Base-by-base conservation (phyloP, 768 basidiomycete genomes). In the Dacryopinax spathularia region DNA sequence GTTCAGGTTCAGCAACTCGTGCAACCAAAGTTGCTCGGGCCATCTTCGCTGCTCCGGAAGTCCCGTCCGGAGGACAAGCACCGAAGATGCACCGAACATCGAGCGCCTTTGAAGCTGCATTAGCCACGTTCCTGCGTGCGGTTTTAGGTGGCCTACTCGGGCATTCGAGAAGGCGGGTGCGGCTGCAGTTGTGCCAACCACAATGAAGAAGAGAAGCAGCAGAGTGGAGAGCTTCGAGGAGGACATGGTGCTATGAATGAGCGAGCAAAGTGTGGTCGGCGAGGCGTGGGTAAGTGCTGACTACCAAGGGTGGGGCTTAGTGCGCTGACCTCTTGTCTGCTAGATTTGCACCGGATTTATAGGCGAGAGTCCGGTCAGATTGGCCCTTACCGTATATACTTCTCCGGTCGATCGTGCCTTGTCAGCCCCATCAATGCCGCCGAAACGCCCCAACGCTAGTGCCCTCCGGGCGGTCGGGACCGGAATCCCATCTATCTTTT, bases 401-500 rank as follows among this genome's bases (percentile, higher is more conserved):
- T 29, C 9, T 31, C 3, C 48, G 31, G 25, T 22, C 25, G 48
- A 2, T 5, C 25, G 29, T 56, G 48, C 48, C 29, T 6, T 22
- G 18, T 56, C 13, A 56, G n/a, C 10, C 5, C 48, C 48, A 15
- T 31, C 22, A 56, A 56, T 56, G 48, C 20, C 48, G 20, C 48
- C 48, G 48, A 56, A 7, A 27, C 15, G 48, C 29, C 18, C 48
- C 48, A 56, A 22, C 48, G 2, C 48, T 15, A 9, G 5, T 18
- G 13, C 15, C 48, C 5, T 56, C 25, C 48, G 13, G 25, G 13
- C 48, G 18, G 12, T 29, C 48, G 48, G 48, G 6, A 25, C 48
- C 48, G 48, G 48, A 56, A 56, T 9, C 6, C 48, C 48, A 56
- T 56, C 48, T 56, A 56, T 56, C 48, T 56, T 29, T 41, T 22